Evolutionary conservation across 306 rosid genomes (phyloP).

Genomic region (Vigna nakashimae): DNA sequence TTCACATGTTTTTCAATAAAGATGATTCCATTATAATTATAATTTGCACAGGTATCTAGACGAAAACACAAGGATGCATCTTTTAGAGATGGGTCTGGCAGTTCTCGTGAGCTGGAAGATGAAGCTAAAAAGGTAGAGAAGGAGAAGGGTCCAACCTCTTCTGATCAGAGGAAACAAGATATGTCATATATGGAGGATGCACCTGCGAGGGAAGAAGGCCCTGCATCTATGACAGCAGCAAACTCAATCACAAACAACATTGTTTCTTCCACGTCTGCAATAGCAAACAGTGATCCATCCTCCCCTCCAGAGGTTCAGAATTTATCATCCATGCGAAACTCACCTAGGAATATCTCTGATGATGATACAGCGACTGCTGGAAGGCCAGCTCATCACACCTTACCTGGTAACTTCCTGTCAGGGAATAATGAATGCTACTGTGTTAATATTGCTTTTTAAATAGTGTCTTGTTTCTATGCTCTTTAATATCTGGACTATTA

Average conservation of each 20-base stretch:
- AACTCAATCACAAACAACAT: constrained; percentile 60
- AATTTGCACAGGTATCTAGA: constrained; percentile 64
- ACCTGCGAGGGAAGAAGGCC: constrained; percentile 68
- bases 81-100: constrained; percentile 69
- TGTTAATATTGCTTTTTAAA: constrained; percentile 22
- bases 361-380: constrained; percentile 79
- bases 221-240: constrained; percentile 56
- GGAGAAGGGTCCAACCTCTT: constrained; percentile 63
- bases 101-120: constrained; percentile 75
- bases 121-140: constrained; percentile 74
- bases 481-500: constrained; percentile 5
- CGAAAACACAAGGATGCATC: constrained; percentile 80
- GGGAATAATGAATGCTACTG: constrained; percentile 22
- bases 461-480: not conserved
- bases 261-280: constrained; percentile 60
- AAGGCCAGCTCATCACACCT: constrained; percentile 83
- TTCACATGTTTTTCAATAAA: constrained; percentile 24
- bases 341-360: constrained; percentile 82
- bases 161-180: constrained; percentile 78
- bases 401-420: constrained; percentile 78
- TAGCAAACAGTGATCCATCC: constrained; percentile 69
- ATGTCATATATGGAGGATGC: constrained; percentile 54
- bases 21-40: constrained; percentile 16
- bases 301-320: constrained; percentile 78
- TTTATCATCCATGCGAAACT: constrained; percentile 63